A percentile compares a stretch with the other conserved stretches of the same genome.
These are phyloP conservation scores for Begonia loranthoides DNA, from an alignment of 306 rosid genomes.

Conservation along the genomic window DNA sequence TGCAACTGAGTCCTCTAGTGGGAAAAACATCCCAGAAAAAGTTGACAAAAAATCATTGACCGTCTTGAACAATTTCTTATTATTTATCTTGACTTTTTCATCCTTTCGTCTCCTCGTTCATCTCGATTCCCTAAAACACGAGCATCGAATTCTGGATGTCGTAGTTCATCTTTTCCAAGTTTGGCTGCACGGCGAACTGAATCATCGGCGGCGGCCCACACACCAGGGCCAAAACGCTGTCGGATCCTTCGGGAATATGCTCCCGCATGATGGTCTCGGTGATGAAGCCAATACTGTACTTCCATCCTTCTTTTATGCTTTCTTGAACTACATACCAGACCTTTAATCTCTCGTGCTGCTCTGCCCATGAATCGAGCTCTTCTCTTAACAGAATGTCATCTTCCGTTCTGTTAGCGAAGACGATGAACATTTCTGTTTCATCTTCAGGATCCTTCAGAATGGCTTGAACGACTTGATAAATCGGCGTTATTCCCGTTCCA, in stretches of 20 bases:
- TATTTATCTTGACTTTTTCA: too few species aligned
- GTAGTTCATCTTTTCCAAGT: conserved; percentile 57
- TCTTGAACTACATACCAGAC: conserved; percentile 73
- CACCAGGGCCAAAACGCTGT: conserved; percentile 43
- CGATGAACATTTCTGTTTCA: conserved; percentile 52
- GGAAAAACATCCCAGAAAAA: too few species aligned
- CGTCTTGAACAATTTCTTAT: too few species aligned
- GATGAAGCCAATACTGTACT: conserved; percentile 52
- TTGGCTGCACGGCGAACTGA: conserved; percentile 46
- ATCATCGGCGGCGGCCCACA: conserved; percentile 88
- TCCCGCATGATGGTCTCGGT: conserved; percentile 39
- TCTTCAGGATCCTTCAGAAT: conserved; percentile 56
- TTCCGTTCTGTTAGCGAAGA: conserved; percentile 57
- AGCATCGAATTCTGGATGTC: conserved; percentile 37
- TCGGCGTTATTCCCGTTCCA: conserved; percentile 83
- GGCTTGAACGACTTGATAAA: conserved; percentile 67
- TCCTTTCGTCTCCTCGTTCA: too few species aligned
- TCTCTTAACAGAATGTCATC: conserved; percentile 66
- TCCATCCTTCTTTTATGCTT: conserved; percentile 43
- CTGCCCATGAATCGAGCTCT: conserved; percentile 62
- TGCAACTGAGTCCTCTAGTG: too few species aligned
- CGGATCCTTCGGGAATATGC: conserved; percentile 40
- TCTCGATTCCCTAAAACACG: conserved; percentile 25
- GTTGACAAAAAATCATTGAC: too few species aligned
- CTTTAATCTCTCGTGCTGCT: conserved; percentile 32